These are phyloP conservation scores for Phyllosticta citrichinensis DNA, from an alignment of 2,329 filamentous ascomycete genomes.

Conservation along the genomic window DNA sequence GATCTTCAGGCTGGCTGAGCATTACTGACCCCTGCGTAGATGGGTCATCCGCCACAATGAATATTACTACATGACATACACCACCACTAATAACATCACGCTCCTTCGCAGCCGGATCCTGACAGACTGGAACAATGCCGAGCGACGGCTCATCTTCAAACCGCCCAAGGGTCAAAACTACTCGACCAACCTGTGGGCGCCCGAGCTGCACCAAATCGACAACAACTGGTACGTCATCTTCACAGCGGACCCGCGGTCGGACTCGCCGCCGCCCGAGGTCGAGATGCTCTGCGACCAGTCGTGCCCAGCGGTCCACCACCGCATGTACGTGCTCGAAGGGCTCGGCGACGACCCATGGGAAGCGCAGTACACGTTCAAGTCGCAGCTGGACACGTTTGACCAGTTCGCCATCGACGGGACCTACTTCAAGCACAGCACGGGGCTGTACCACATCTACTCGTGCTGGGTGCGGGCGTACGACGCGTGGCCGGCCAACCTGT, in stretches of 20 bases:
- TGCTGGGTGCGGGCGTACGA: conserved; percentile 36
- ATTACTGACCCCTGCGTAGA: conserved; percentile 14
- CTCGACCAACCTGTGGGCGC: conserved; percentile 41
- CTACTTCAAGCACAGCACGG: conserved; percentile 36
- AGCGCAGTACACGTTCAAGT: conserved; percentile 34
- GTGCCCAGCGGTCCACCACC: conserved; percentile 41
- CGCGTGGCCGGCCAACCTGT: conserved; percentile 43
- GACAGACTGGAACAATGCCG: conserved; percentile 36
- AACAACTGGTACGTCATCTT: conserved; percentile 44
- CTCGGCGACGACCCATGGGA: conserved; percentile 35
- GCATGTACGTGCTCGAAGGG: conserved; percentile 39
- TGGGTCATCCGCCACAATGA: conserved; percentile 34
- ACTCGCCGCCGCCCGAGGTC: conserved; percentile 36
- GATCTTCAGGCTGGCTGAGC: not conserved
- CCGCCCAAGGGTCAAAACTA: conserved; percentile 34
- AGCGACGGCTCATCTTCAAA: conserved; percentile 33
- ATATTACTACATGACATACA: conserved; percentile 38
- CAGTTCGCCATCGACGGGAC: conserved; percentile 47
- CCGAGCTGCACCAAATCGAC: conserved; percentile 39
- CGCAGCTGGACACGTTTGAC: conserved; percentile 40
- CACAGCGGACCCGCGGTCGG: conserved; percentile 39
- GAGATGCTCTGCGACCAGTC: conserved; percentile 40
- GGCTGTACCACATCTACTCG: conserved; percentile 30
- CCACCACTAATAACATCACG: conserved; percentile 34
- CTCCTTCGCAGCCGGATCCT: conserved; percentile 32